These are phyloP conservation scores for Neovahlkampfia damariscottae DNA, from an alignment of 78 protist genomes.

Conservation along the genomic window DNA sequence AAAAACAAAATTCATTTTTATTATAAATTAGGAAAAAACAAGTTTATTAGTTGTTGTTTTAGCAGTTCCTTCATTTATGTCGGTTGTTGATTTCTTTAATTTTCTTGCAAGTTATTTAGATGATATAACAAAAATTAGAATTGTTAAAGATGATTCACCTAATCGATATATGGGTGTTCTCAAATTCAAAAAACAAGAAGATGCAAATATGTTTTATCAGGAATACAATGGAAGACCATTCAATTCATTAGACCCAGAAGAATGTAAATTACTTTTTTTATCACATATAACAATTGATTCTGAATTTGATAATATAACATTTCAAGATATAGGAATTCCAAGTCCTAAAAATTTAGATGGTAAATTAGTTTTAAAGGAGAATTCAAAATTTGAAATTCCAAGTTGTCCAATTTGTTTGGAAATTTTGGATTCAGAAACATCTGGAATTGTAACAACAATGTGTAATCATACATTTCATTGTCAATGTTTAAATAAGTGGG, in stretches of 20 bases:
- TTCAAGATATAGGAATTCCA: too few species aligned
- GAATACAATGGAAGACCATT: neutral
- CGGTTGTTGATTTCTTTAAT: neutral
- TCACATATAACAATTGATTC: neutral
- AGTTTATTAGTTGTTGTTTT: neutral
- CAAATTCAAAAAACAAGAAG: neutral
- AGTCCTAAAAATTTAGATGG: too few species aligned
- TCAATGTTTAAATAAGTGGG: neutral
- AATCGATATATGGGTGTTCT: neutral
- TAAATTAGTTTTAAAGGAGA: too few species aligned
- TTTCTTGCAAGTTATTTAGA: neutral
- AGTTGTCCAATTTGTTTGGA: neutral
- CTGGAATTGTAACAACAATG: neutral
- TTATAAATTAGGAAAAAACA: neutral
- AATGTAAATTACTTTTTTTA: neutral
- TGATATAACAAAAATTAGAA: neutral
- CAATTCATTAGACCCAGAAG: neutral
- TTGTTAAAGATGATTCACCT: neutral
- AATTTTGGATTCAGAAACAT: neutral
- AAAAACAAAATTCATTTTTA: neutral
- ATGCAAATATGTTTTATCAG: neutral
- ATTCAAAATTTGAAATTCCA: conserved; percentile 3
- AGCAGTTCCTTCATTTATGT: neutral
- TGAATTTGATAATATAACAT: neutral
- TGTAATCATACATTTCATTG: neutral